A percentile compares a stretch with the other conserved stretches of the same genome.
These are phyloP conservation scores for Paulinella micropora DNA, from an alignment of 78 protist species.

Conservation along the genomic window DNA sequence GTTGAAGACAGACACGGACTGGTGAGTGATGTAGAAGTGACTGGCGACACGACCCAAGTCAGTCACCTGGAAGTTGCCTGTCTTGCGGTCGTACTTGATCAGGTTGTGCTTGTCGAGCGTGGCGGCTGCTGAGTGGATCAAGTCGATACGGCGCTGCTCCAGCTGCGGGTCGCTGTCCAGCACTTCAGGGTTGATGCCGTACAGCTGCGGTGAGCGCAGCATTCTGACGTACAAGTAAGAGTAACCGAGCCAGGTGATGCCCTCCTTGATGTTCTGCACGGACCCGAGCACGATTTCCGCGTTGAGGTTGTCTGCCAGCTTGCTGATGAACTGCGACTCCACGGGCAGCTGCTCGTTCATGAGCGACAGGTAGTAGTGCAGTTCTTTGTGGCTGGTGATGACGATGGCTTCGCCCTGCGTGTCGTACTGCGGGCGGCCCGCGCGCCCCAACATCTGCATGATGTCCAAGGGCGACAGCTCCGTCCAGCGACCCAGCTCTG, in stretches of 20 bases:
- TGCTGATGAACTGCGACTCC: constrained; percentile 72
- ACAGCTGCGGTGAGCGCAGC: constrained; percentile 75
- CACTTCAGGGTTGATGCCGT: constrained; percentile 56
- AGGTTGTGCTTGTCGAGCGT: constrained; percentile 61
- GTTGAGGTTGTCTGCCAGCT: constrained; percentile 78
- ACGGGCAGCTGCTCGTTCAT: constrained; percentile 93
- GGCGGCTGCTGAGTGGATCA: constrained; percentile 80
- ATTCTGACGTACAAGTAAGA: constrained; percentile 90
- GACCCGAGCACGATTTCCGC: constrained; percentile 94
- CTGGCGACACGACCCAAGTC: constrained; percentile 93
- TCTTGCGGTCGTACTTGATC: constrained; percentile 68
- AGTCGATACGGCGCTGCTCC: constrained; percentile 56
- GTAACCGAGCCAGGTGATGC: constrained; percentile 81
- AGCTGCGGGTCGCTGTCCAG: constrained; percentile 44
- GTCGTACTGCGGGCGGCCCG: constrained; percentile 96
- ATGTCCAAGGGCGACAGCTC: constrained; percentile 81
- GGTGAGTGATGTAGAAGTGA: constrained; percentile 76
- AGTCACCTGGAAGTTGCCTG: constrained; percentile 60
- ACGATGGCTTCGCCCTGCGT: constrained; percentile 87
- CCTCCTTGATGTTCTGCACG: constrained; percentile 66
- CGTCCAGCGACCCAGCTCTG: constrained; percentile 81
- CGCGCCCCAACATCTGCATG: constrained; percentile 98
- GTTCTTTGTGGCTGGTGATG: constrained; percentile 68
- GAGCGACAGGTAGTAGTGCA: constrained; percentile 82
- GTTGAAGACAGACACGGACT: constrained; percentile 59